Evolutionary conservation across 805 yeast genomes (phyloP), one percentile per base, ranked within the genome.

Genomic region (Blastobotrys attinorum): DNA sequence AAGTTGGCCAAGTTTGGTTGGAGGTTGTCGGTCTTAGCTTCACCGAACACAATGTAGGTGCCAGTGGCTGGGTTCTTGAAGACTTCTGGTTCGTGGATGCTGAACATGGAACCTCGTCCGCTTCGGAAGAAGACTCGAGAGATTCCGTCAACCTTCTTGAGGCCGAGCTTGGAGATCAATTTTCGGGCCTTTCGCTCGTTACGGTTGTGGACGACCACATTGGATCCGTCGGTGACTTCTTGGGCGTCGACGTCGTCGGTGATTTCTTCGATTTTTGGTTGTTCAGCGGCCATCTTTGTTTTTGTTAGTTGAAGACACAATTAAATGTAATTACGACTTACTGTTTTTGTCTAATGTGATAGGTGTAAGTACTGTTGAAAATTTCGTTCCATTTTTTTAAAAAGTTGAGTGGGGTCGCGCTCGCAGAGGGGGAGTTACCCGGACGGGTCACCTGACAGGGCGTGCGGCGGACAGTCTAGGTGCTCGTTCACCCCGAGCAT

Each of bases 111-210:
- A 79, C 86, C 85, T 67, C 89, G 88, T 73, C 85, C 81, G 76
- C 81, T 86, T 74, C 83, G 86, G 79, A 90, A 83, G 58, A 96
- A 88, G 63, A 92, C 97, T 73, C 97, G 84, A 65, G 85, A 72
- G 65, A 90, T 84, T 60, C 95, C 96, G 65, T 83, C 83, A 63
- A 92, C 78, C 71, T 77, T 85, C 78, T 85, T 85, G 71, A 90
- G 76, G 69, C 83, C 86, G 61, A 89, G 77, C 74, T 88, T 89
- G 71, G 79, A 72, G 71, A 92, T 81, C 61, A 81, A 69, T 64
- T 83, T 87, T 74, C 92, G 83, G 60, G 97, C 96, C 76, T 90
- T 89, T 79, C 85, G 84, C 75, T 89, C 97, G 73, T 86, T 83
- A 31, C 49, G 44, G 44, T 48, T 40, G 48, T 49, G 50, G 38